Conservation (phyloP, 352 stramenopile species). For the Globisporangium spinosum region DNA sequence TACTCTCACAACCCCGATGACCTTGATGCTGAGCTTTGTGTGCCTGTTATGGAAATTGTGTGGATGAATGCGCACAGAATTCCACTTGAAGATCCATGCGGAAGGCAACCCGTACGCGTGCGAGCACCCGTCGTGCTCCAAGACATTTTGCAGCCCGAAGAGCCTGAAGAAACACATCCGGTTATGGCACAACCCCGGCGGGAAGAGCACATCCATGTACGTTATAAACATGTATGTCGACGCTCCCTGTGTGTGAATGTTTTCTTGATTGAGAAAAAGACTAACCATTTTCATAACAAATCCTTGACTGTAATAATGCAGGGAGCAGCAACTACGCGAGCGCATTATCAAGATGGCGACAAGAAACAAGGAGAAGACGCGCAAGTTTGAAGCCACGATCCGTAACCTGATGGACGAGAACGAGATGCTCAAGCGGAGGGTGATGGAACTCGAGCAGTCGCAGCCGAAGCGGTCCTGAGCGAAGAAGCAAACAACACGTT, state of each 20-base stretch:
- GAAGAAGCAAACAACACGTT: neutral
- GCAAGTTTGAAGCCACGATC: slow-evolving; percentile 76
- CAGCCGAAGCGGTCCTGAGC: slow-evolving; percentile 15
- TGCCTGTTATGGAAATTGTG: slow-evolving; percentile 1
- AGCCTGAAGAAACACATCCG: slow-evolving; percentile 84
- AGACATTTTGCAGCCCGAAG: slow-evolving; percentile 83
- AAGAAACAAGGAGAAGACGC: slow-evolving; percentile 79
- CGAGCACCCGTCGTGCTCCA: slow-evolving; percentile 74
- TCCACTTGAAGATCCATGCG: slow-evolving; percentile 82
- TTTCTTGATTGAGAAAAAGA: neutral
- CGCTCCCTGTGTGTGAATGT: neutral
- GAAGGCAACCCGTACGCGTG: slow-evolving; percentile 81
- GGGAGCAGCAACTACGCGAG: slow-evolving; percentile 76
- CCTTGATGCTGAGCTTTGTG: neutral
- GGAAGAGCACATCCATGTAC: slow-evolving; percentile 78
- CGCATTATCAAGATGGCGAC: slow-evolving; percentile 86
- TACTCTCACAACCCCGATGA: neutral
- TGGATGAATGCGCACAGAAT: slow-evolving; percentile 29
- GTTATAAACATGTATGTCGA: slow-evolving; percentile 8
- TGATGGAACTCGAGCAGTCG: slow-evolving; percentile 52
- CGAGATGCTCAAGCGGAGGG: slow-evolving; percentile 56
- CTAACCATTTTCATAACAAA: neutral
- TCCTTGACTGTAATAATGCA: slow-evolving; percentile 1
- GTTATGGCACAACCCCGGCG: slow-evolving; percentile 76
- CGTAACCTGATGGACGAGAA: slow-evolving; percentile 79